Base-by-base conservation (phyloP, 768 basidiomycete genomes). In the Cystobasidium onofrii region DNA sequence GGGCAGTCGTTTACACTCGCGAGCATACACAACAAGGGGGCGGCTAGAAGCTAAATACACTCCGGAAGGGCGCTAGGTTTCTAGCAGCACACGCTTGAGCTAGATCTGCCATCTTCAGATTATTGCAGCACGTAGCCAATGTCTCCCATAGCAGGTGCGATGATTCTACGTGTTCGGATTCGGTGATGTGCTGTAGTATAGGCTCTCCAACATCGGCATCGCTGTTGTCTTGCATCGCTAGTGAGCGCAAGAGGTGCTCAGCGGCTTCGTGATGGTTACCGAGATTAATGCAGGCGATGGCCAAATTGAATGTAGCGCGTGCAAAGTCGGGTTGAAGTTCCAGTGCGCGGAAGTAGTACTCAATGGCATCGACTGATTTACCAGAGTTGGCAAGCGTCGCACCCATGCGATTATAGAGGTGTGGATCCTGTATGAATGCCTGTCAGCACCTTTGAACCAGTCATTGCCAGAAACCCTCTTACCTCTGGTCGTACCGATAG, bases 391-490 rank as follows among this genome's bases (percentile, higher is more conserved):
- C 94, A 83, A 93, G 87, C 4, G 92, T 94, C 18, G 94, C 94
- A 17, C 94, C 94, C 50, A 95, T 89, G 18, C 94, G 87, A 79
- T 97, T 97, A 82, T 90, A 95, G 73, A 97, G 82, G 44, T 91
- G 83, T 88, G 90, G 95, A 79, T 97, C 93, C 91, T 94, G 77
- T 4, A 10, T n/a, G n/a, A n/a, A n/a, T n/a, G n/a, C n/a, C n/a
- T n/a, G n/a, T n/a, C n/a, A n/a, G n/a, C n/a, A n/a, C n/a, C n/a
- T n/a, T n/a, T n/a, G n/a, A n/a, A n/a, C n/a, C n/a, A n/a, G n/a
- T n/a, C 18, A 18, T 20, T 3, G 23, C 36, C 2, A 63, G 34
- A 20, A 52, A 60, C 1, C n/a, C 41, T 78, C 83, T 70, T 79
- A 96, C 94, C 69, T 92, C 88, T 1, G 93, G 95, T 73, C 92